Evolutionary conservation across 2,329 filamentous ascomycete species (phyloP).

Genomic region (Aspergillus luchuensis): DNA sequence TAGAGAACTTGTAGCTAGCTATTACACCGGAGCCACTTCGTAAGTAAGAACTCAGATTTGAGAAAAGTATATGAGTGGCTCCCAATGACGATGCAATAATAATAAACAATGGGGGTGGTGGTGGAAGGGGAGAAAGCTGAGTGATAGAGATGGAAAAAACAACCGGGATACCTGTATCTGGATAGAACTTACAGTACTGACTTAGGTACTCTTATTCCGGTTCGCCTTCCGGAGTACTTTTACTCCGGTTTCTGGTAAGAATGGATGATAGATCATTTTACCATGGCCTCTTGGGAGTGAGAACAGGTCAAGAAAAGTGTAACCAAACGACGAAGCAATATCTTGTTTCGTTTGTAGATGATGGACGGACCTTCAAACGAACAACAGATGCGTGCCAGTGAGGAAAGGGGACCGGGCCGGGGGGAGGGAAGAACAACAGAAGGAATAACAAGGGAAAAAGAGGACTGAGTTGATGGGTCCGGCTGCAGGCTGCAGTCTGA

Average conservation of each 20-base stretch:
- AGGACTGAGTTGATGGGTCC: not conserved
- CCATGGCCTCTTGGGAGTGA: no score
- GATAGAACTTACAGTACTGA: no score
- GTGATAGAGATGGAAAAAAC: no score
- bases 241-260: not conserved
- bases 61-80: no score
- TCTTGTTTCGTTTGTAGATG: not conserved
- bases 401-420: not conserved
- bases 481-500: conserved; percentile 3
- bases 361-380: not conserved
- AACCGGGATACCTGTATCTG: no score
- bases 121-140: not conserved
- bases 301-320: not conserved
- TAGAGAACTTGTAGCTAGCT: no score
- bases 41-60: conserved; percentile 1
- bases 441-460: not conserved
- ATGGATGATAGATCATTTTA: not conserved
- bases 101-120: not conserved
- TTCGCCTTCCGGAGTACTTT: not conserved
- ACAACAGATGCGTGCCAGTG: not conserved
- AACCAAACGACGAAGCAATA: not conserved
- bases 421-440: not conserved
- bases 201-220: no score
- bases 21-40: not conserved
- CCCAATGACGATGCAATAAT: no score